Conservation (phyloP, 192 early-diverging fungal genomes). For the Coemansia sp. region DNA sequence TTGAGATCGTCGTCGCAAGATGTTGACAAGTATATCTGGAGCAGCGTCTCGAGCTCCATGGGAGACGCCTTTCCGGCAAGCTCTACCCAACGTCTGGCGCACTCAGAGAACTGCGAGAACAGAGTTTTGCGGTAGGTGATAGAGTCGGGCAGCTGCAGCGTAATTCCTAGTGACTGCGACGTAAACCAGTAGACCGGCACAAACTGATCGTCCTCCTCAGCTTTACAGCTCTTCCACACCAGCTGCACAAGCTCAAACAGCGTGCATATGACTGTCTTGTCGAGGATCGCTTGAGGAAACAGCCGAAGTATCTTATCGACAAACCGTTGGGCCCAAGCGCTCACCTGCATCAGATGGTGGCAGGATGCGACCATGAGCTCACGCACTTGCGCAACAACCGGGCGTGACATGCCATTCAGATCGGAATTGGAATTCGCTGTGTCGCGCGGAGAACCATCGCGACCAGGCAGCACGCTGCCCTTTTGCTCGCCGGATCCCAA, state of each 20-base stretch:
- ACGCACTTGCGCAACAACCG: constrained; percentile 56
- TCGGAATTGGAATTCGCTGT: neutral
- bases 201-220: constrained; percentile 78
- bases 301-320: constrained; percentile 59
- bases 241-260: constrained; percentile 84
- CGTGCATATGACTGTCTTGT: constrained; percentile 64
- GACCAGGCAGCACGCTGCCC: constrained; percentile 8
- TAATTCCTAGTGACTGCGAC: constrained; percentile 61
- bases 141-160: constrained; percentile 71
- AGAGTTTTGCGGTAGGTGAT: constrained; percentile 71
- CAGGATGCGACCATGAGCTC: constrained; percentile 67
- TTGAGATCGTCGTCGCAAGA: constrained; percentile 60
- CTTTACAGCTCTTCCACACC: constrained; percentile 75
- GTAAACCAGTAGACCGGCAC: constrained; percentile 71
- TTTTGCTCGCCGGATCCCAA: constrained; percentile 1
- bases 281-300: constrained; percentile 80
- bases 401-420: neutral
- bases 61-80: constrained; percentile 63
- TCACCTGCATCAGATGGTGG: constrained; percentile 71
- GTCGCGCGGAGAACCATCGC: neutral
- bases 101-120: constrained; percentile 59
- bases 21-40: constrained; percentile 70
- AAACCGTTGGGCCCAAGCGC: constrained; percentile 64
- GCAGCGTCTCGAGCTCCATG: constrained; percentile 66
- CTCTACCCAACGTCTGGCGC: constrained; percentile 69